Percentiles rank a stretch among this genome's conserved stretches.
These are phyloP conservation scores for Tulasnella sp. DNA, from an alignment of 768 basidiomycete genomes.

Conservation along the genomic window DNA sequence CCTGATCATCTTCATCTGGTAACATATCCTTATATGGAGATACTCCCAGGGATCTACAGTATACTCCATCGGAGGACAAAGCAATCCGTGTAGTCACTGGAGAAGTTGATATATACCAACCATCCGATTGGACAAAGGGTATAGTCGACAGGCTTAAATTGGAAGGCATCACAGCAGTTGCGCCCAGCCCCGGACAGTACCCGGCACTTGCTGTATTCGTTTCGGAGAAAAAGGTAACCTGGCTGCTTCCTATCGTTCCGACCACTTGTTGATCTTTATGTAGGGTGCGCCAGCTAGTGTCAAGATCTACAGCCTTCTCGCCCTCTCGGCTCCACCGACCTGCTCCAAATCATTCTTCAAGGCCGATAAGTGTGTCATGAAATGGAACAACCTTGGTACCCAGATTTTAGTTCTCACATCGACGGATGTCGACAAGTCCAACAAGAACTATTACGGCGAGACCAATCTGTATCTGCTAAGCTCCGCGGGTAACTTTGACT, in stretches of 20 bases:
- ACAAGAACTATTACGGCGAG: conserved; percentile 98
- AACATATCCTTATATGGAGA: conserved; percentile 21
- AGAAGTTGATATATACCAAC: conserved; percentile 75
- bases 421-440: conserved; percentile 93
- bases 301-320: conserved; percentile 63
- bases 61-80: conserved; percentile 79
- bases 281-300: conserved; percentile 82
- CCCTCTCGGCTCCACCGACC: conserved; percentile 47
- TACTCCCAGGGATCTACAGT: conserved; percentile 50
- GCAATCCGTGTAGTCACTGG: conserved; percentile 66
- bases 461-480: conserved; percentile 88
- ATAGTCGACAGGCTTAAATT: conserved; percentile 70
- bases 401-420: conserved; percentile 85
- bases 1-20: conserved; percentile 20
- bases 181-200: conserved; percentile 73
- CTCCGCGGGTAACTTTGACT: conserved; percentile 87
- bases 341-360: conserved; percentile 92
- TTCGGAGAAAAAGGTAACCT: conserved; percentile 73
- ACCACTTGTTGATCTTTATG: background rate
- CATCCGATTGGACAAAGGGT: conserved; percentile 67
- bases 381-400: conserved; percentile 93
- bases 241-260: background rate
- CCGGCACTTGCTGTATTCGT: conserved; percentile 86
- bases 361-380: conserved; percentile 83
- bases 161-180: conserved; percentile 66